Conservation (phyloP, 306 rosid species). For the Cucumis hystrix region DNA sequence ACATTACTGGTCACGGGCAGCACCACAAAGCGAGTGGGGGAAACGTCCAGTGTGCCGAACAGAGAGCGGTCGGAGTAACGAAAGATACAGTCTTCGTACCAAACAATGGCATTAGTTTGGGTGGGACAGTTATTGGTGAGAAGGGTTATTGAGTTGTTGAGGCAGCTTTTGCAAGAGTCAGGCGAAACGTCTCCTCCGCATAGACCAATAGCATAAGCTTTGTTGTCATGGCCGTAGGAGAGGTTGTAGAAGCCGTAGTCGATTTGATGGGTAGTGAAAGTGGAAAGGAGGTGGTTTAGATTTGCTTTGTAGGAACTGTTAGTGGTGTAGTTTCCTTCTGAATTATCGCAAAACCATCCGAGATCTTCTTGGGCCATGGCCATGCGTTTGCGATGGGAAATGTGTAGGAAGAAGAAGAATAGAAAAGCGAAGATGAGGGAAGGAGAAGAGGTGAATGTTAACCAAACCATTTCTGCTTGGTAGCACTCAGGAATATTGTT, state of each 20-base stretch:
- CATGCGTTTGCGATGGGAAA: neutral
- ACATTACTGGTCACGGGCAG: neutral
- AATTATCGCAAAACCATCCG: neutral
- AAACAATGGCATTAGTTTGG: neutral
- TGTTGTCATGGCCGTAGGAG: constrained; percentile 12
- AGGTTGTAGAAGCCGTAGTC: constrained; percentile 24
- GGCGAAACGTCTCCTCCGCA: neutral
- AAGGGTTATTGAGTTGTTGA: neutral
- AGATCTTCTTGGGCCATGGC: neutral
- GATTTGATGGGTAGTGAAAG: constrained; percentile 11
- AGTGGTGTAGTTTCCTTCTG: constrained; percentile 5
- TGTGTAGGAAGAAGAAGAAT: neutral
- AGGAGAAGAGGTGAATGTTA: neutral
- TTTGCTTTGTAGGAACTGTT: constrained; percentile 28
- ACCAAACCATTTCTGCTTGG: neutral
- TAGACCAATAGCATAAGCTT: neutral
- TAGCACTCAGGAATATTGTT: too few species aligned
- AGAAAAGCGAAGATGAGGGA: neutral
- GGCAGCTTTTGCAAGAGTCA: neutral
- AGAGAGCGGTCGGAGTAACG: neutral
- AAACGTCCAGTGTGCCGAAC: neutral
- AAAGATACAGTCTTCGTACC: neutral
- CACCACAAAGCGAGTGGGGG: neutral
- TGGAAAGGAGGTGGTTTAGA: constrained; percentile 34
- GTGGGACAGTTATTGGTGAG: neutral